Conservation (phyloP, 805 yeast genomes). For the Blastobotrys americana region DNA sequence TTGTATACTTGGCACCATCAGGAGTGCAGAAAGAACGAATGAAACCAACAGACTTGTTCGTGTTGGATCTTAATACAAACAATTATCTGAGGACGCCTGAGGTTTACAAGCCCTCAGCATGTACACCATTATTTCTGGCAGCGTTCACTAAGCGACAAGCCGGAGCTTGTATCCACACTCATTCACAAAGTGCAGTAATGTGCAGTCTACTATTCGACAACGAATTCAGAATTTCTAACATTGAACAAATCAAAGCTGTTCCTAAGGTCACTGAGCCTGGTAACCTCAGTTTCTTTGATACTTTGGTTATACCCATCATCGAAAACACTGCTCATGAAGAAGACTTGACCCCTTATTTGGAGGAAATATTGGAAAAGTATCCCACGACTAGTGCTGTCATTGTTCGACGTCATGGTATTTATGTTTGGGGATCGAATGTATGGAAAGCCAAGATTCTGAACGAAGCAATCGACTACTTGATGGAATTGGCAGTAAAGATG, state of each 20-base stretch:
- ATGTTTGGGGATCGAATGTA: constrained; percentile 91
- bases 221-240: constrained; percentile 67
- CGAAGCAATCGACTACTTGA: constrained; percentile 84
- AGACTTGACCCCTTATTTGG: constrained; percentile 57
- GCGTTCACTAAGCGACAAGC: constrained; percentile 62
- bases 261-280: constrained; percentile 66
- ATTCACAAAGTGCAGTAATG: constrained; percentile 83
- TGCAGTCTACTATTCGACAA: constrained; percentile 60
- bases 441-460: constrained; percentile 91
- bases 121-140: constrained; percentile 81
- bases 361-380: constrained; percentile 55
- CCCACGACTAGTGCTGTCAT: constrained; percentile 80
- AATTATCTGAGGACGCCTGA: constrained; percentile 55
- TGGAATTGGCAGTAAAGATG: constrained; percentile 83
- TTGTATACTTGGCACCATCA: constrained; percentile 81
- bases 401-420: constrained; percentile 89
- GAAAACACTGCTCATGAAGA: constrained; percentile 88
- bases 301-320: constrained; percentile 77
- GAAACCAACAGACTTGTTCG: constrained; percentile 74
- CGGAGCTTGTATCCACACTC: constrained; percentile 93
- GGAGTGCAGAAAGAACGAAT: constrained; percentile 92
- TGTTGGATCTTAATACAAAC: constrained; percentile 49
- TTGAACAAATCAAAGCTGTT: constrained; percentile 90
- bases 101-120: constrained; percentile 78
- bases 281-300: constrained; percentile 63